Conservation (phyloP, 306 rosid species). For the Casuarina equisetifolia region DNA sequence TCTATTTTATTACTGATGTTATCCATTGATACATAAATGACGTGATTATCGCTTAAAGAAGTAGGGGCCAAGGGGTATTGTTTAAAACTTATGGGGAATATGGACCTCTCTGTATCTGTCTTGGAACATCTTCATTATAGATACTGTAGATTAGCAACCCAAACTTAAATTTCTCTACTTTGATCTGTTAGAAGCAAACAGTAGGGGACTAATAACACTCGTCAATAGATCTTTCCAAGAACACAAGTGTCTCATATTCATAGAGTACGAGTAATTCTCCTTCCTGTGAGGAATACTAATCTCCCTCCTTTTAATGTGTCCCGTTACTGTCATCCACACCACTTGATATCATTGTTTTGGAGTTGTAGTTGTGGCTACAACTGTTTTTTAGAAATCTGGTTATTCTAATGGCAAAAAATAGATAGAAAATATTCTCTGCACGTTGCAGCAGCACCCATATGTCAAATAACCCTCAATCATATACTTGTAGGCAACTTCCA, state of each 20-base stretch:
- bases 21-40: too few species aligned
- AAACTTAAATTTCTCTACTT: neutral
- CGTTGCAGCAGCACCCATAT: neutral
- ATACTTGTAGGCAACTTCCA: neutral
- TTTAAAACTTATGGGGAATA: neutral
- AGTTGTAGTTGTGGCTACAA: neutral
- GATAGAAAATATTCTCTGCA: neutral
- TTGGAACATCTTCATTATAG: neutral
- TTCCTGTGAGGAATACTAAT: neutral
- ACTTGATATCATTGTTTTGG: neutral
- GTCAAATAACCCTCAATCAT: neutral
- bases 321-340: neutral
- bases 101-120: neutral
- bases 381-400: neutral
- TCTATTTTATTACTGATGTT: too few species aligned
- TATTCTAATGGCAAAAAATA: neutral
- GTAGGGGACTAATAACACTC: neutral
- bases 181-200: neutral
- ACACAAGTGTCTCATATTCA: neutral
- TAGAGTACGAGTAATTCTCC: neutral
- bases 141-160: neutral
- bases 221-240: neutral
- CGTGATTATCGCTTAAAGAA: too few species aligned
- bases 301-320: neutral
- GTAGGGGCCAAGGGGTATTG: too few species aligned